These are phyloP conservation scores for Cadophora sp. DNA, from an alignment of 2,329 filamentous ascomycete genomes.

Conservation along the genomic window DNA sequence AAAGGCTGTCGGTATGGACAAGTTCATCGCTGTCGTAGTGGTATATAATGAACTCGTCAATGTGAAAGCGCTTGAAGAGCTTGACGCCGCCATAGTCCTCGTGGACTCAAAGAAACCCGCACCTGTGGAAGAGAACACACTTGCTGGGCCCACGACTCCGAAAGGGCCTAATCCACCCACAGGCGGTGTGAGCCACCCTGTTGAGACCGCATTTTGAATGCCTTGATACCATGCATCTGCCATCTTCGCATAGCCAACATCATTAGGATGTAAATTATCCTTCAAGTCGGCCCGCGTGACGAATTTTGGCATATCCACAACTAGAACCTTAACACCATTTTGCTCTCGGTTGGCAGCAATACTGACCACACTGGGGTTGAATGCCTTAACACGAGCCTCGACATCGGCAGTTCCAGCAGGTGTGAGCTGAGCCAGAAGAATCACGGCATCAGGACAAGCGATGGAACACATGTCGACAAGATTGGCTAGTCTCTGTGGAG, in stretches of 20 bases:
- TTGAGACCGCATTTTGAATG: constrained; percentile 16
- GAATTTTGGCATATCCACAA: constrained; percentile 28
- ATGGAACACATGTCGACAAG: constrained; percentile 45
- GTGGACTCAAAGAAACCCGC: not conserved
- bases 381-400: constrained; percentile 18
- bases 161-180: not conserved
- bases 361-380: constrained; percentile 26
- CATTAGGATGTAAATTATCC: constrained; percentile 28
- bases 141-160: not conserved
- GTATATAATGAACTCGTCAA: not conserved
- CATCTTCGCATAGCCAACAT: constrained; percentile 27
- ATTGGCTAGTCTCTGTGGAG: constrained; percentile 44
- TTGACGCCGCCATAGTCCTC: not conserved
- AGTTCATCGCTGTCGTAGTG: not conserved
- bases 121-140: not conserved
- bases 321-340: constrained; percentile 21
- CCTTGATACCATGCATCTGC: constrained; percentile 26
- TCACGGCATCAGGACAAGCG: constrained; percentile 43
- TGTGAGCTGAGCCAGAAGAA: constrained; percentile 48
- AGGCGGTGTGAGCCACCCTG: constrained; percentile 27
- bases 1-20: not conserved
- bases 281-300: constrained; percentile 16
- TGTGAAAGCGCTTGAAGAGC: not conserved
- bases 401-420: constrained; percentile 13
- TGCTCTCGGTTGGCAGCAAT: constrained; percentile 20